Base-by-base conservation (phyloP, 1,139 yeast species). In the Sugiyamaella grinbergsii region DNA sequence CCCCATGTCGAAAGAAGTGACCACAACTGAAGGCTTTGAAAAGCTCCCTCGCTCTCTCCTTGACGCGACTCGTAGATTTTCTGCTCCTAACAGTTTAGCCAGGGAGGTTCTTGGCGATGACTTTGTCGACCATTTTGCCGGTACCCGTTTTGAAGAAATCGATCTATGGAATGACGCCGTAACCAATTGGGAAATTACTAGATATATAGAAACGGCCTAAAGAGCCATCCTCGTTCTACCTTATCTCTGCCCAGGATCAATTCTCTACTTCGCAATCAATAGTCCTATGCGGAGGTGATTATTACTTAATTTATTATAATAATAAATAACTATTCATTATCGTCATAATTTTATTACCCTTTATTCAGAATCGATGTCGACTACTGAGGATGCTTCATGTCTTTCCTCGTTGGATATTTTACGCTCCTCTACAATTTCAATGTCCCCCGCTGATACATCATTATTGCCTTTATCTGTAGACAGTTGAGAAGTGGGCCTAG, bases 111-210 rank as follows among this genome's bases (percentile, higher is more conserved):
- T 69, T 28, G 72, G 72, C 16, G 64, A 65, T 44, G 64, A 39
- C 5, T 69, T 69, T 57, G 73, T 69, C 5, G 71, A 69, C 32
- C 72, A 69, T 49, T 69, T 57, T 42, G 70, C 68, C 10, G 66
- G 58, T 6, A 69, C 73, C 1, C 57, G 73, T 22, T 51, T 54
- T 29, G 70, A 67, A 40, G 73, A 69, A 47, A 55, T 63, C 41
- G 44, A 51, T 6, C 58, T 58, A 45, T 69, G 69, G 63, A 64
- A 66, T 23, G 68, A 65, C 41, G 68, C 70, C 4, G 72, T 69
- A 2, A 69, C 72, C 11, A 63, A 66, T 52, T 69, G 71, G 71
- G 72, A 69, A 51, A 66, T 68, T 23, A 55, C 57, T 19, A 55
- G 73, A 49, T 69, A 69, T 51, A 61, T 68, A 32, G 73, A 69